Evolutionary conservation across 768 basidiomycete genomes (phyloP), one percentile per base, ranked within the genome.

Genomic region (Psilocybe azurescens): DNA sequence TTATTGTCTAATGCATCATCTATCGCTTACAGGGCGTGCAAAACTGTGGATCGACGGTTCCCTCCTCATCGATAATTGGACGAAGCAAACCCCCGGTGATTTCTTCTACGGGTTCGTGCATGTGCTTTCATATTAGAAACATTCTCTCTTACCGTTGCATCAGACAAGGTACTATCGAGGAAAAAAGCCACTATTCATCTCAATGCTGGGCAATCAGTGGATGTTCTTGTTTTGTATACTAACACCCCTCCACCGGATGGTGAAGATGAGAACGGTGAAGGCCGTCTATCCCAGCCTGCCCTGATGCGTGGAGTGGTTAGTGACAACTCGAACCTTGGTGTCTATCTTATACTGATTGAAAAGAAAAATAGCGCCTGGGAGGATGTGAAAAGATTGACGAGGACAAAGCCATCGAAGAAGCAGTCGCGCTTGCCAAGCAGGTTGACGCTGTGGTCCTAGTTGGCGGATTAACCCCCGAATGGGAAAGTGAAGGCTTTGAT

Each of bases 401-500:
- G 0, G 85, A 87, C 20, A 64, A 77, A 53, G 87, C 86, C 1
- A 84, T 91, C 29, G 71, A 78, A 44, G 79, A 81, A 13, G 89
- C 90, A 0, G 86, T 85, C 8, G 69, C 74, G 13, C 73, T 89
- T 18, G 90, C 89, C 1, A 72, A 75, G 5, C 67, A 78, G 3
- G 80, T 77, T 16, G 88, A 90, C 70, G 80, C 80, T 46, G 89
- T 86, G 51, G 73, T 88, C 65, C 78, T 85, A 65, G 77, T 89
- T 61, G 84, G 75, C 10, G 89, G 90, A 4, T 77, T 90, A 20
- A 86, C 85, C 32, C 84, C 85, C 0, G 88, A 92, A 73, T 91
- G 87, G 86, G 89, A 92, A 74, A 86, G 85, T 62, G 90, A 91
- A 73, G 88, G 89, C 7, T 90, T 89, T 66, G 90, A 92, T 66